A percentile compares a stretch with the other conserved stretches of the same genome.
phyloP scores from a whole-genome alignment of 768 basidiomycete species.

The Serendipita sp. region DNA sequence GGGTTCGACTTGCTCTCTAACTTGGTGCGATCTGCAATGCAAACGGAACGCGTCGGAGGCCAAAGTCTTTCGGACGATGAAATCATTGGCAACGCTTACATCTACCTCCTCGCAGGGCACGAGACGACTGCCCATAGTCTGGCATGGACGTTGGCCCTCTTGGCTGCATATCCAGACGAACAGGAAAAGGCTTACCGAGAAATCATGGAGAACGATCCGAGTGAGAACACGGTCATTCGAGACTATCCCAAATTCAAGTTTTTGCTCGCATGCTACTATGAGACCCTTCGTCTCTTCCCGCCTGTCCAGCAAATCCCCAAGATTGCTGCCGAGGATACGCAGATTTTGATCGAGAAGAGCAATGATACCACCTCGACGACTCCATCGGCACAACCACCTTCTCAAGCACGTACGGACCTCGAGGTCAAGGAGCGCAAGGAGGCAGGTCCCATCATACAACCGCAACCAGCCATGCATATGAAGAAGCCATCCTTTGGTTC shows the following conservation, averaged over 20 bases:
- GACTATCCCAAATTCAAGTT: slow-evolving; percentile 4
- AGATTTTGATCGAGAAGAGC: background rate
- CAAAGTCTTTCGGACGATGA: background rate
- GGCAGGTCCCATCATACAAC: too few relatives aligned
- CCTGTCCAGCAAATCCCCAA: slow-evolving; percentile 5
- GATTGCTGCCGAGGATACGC: slow-evolving; percentile 1
- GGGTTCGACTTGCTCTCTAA: background rate
- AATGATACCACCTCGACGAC: background rate
- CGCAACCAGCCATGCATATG: too few relatives aligned
- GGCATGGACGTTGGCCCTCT: slow-evolving; percentile 30
- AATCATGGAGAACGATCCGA: slow-evolving; percentile 25
- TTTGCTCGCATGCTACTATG: slow-evolving; percentile 2
- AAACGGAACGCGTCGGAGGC: background rate
- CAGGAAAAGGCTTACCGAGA: slow-evolving; percentile 35
- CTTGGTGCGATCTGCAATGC: background rate
- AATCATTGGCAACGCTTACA: slow-evolving; percentile 1
- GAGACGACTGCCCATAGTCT: slow-evolving; percentile 38
- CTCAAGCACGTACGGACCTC: background rate
- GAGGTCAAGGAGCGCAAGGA: background rate
- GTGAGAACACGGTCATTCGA: slow-evolving; percentile 6
- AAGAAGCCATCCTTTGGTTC: too few relatives aligned
- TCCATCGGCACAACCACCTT: background rate
- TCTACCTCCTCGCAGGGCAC: background rate
- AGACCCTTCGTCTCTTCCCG: background rate
- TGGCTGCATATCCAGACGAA: slow-evolving; percentile 30